These are phyloP conservation scores for Passalora sequoiae DNA, from an alignment of 2,329 filamentous ascomycete genomes.

Conservation along the genomic window DNA sequence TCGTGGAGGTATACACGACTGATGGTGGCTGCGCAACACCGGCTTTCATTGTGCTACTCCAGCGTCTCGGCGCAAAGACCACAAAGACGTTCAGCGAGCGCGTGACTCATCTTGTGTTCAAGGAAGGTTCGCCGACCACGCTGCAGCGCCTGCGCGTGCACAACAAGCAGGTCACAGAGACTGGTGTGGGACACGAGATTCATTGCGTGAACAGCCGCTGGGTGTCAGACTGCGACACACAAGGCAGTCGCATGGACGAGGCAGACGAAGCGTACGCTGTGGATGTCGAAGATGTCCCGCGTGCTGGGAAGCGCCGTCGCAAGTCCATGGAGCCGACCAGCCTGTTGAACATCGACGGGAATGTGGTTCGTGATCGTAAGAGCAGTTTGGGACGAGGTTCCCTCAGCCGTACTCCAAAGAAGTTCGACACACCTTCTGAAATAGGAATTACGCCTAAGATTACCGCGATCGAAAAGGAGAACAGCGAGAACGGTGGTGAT, in stretches of 20 bases:
- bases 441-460: constrained; percentile 9
- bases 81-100: constrained; percentile 35
- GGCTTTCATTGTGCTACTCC: constrained; percentile 32
- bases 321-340: constrained; percentile 36
- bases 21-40: constrained; percentile 34
- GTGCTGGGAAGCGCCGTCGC: constrained; percentile 29
- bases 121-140: constrained; percentile 34
- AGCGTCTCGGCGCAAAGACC: constrained; percentile 34
- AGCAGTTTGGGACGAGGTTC: constrained; percentile 27
- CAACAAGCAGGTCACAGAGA: constrained; percentile 29
- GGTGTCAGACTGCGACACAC: constrained; percentile 34
- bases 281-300: constrained; percentile 31
- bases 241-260: constrained; percentile 30
- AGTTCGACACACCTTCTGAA: constrained; percentile 19
- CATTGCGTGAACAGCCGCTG: constrained; percentile 37
- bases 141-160: constrained; percentile 31
- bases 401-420: constrained; percentile 23
- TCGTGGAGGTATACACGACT: constrained; percentile 36
- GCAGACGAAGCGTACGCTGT: constrained; percentile 31
- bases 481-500: constrained; percentile 23
- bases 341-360: constrained; percentile 30
- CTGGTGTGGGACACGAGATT: constrained; percentile 24
- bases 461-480: constrained; percentile 23
- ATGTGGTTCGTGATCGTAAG: constrained; percentile 31
- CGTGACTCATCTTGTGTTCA: constrained; percentile 37